Conservation (phyloP, 2,329 filamentous ascomycete genomes). For the Verticillium nonalfalfae region DNA sequence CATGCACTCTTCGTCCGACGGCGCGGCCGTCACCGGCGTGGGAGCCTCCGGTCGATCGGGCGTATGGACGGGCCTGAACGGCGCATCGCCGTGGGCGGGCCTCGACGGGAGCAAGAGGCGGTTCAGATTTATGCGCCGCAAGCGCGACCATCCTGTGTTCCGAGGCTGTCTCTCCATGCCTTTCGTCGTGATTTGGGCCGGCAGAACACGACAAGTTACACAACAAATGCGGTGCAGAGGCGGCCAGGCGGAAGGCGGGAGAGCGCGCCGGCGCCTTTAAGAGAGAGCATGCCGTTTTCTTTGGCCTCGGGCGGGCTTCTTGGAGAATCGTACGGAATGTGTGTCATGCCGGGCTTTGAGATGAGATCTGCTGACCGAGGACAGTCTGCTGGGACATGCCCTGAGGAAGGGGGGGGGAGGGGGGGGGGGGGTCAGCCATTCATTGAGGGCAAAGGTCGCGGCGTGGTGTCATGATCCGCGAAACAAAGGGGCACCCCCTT, state of each 20-base stretch:
- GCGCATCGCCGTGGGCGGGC: background rate
- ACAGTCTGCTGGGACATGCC: background rate
- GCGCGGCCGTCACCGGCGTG: constrained; percentile 8
- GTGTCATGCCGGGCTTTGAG: background rate
- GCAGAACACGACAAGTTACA: too few species aligned
- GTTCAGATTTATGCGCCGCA: background rate
- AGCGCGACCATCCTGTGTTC: background rate
- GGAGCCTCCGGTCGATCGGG: constrained; percentile 10
- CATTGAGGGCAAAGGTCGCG: background rate
- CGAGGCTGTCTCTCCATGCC: background rate
- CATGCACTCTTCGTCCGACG: constrained; percentile 12
- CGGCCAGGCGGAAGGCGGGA: too few species aligned
- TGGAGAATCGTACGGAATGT: background rate
- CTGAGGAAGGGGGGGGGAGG: too few species aligned
- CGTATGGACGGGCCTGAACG: constrained; percentile 9
- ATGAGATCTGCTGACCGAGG: background rate
- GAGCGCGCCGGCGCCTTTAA: too few species aligned
- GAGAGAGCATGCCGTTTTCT: background rate
- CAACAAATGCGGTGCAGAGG: too few species aligned
- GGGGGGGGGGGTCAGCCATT: background rate
- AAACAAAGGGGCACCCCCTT: background rate
- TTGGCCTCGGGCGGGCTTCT: background rate
- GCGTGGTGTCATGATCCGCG: background rate
- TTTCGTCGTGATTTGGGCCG: background rate
- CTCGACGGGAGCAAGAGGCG: background rate